A percentile compares a stretch with the other conserved stretches of the same genome.
phyloP scores from a whole-genome alignment of 83 land plant species.

The Picea engelmannii region DNA sequence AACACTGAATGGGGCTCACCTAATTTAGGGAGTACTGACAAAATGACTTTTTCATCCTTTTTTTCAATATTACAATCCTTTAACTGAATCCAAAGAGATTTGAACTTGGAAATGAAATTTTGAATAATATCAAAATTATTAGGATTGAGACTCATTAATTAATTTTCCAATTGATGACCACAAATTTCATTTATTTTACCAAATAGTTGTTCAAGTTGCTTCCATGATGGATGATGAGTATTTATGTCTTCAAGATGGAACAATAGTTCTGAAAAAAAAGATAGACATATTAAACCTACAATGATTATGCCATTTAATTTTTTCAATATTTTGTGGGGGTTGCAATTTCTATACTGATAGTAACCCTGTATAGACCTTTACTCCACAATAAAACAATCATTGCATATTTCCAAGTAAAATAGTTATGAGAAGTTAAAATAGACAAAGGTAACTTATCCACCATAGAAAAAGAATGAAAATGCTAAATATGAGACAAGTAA shows the following conservation, averaged over 20 bases:
- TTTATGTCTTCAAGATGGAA: no score
- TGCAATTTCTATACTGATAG: background rate
- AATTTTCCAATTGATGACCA: no score
- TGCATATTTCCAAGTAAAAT: background rate
- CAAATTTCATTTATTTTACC: constrained; percentile 44
- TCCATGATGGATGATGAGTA: background rate
- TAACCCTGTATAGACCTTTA: background rate
- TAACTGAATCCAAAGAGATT: no score
- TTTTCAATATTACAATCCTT: no score
- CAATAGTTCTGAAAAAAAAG: background rate
- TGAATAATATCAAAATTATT: no score
- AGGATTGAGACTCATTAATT: no score
- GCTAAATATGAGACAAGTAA: background rate
- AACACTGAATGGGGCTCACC: no score
- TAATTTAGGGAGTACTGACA: no score
- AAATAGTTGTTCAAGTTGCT: background rate
- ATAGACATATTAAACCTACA: background rate
- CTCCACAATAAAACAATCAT: background rate
- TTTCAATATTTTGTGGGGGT: background rate
- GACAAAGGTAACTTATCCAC: background rate
- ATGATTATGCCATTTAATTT: background rate
- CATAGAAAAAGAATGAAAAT: background rate
- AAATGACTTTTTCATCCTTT: no score
- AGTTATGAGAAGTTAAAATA: background rate
- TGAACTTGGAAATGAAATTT: no score